Percentiles rank a stretch among this genome's conserved stretches.
These are phyloP conservation scores for Parsonsia alboflavescens DNA, from an alignment of 257 asterid genomes.

Conservation along the genomic window DNA sequence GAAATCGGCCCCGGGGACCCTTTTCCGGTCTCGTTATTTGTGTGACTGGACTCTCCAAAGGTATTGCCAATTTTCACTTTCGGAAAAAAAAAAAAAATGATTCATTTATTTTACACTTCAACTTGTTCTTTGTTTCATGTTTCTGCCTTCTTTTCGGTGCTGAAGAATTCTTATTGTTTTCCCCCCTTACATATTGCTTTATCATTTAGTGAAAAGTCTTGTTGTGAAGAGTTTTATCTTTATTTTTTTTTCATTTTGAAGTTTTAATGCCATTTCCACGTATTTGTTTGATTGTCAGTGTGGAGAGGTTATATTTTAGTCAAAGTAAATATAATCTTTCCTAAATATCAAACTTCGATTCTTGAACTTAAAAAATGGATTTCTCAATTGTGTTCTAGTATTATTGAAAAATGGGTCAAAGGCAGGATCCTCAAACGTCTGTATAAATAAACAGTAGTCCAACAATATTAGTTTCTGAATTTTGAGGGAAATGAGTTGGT, in stretches of 20 bases:
- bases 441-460: not conserved
- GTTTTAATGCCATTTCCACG: not conserved
- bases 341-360: no score
- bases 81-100: no score
- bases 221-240: not conserved
- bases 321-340: not conserved
- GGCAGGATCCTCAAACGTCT: not conserved
- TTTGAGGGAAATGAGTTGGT: not conserved
- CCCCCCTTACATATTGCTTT: not conserved
- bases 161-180: not conserved
- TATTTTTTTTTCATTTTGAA: not conserved
- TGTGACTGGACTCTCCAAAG: conserved; percentile 91
- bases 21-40: conserved; percentile 85
- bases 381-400: not conserved
- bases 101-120: not conserved
- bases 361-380: no score
- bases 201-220: not conserved
- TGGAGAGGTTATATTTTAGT: not conserved
- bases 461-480: not conserved
- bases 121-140: not conserved
- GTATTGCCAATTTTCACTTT: conserved; percentile 22
- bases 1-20: conserved; percentile 40
- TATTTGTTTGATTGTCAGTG: not conserved
- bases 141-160: not conserved
- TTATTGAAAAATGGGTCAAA: not conserved